These are phyloP conservation scores for Elaeagnus macrophylla DNA, from an alignment of 306 rosid genomes.

Conservation along the genomic window DNA sequence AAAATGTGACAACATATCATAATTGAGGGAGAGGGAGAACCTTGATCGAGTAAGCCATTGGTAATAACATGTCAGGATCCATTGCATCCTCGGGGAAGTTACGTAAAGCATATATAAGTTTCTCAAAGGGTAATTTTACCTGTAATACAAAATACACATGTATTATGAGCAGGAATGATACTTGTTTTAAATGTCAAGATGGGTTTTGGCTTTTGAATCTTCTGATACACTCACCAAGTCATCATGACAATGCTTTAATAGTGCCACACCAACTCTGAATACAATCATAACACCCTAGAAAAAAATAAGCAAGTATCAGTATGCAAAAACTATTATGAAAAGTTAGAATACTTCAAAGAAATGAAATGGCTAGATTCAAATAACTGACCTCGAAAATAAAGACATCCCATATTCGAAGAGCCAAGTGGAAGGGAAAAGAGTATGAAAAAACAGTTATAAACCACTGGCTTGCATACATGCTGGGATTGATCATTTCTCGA, in stretches of 20 bases:
- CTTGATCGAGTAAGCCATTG: slow-evolving; percentile 87
- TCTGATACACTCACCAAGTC: too few relatives aligned
- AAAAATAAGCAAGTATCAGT: not conserved
- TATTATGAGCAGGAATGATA: too few relatives aligned
- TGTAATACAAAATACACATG: slow-evolving; percentile 26
- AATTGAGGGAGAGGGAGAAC: slow-evolving; percentile 39
- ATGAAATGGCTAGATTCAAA: slow-evolving; percentile 4
- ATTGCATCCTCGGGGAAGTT: slow-evolving; percentile 87
- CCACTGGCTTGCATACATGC: too few relatives aligned
- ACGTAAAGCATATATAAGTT: slow-evolving; percentile 82
- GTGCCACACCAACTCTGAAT: slow-evolving; percentile 89
- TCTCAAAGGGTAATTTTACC: slow-evolving; percentile 88
- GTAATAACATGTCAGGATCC: slow-evolving; percentile 81
- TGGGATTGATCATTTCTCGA: too few relatives aligned
- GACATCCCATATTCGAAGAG: slow-evolving; percentile 97
- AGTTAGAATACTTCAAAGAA: slow-evolving; percentile 10
- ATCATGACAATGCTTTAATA: slow-evolving; percentile 82
- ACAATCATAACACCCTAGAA: slow-evolving; percentile 96
- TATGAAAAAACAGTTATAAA: too few relatives aligned
- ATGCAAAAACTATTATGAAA: not conserved
- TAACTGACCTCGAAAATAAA: slow-evolving; percentile 83
- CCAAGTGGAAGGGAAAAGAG: slow-evolving; percentile 93
- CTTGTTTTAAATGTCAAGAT: too few relatives aligned
- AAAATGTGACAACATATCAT: too few relatives aligned
- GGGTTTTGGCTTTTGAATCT: too few relatives aligned